Conservation (phyloP, 345 rosid species). For the Pugionium dolabratum region DNA sequence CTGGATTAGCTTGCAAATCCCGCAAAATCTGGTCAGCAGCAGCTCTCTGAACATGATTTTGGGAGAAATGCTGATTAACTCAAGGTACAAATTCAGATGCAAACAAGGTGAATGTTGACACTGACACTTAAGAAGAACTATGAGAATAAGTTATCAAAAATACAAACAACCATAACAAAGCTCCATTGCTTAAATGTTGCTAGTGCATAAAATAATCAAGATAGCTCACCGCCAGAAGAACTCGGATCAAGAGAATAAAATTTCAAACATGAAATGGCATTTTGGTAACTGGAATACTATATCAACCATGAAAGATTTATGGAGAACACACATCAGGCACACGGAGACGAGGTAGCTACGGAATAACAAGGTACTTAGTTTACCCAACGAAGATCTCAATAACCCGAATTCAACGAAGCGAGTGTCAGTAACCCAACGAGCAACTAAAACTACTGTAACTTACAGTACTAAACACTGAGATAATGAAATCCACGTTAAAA, state of each 20-base stretch:
- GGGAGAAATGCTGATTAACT: conserved; percentile 23
- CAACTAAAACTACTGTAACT: conserved; percentile 15
- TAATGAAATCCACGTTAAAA: not conserved
- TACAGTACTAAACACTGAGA: conserved; percentile 17
- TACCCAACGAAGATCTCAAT: not conserved
- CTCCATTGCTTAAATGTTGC: not conserved
- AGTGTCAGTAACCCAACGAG: conserved; percentile 6
- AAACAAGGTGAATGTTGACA: conserved; percentile 22
- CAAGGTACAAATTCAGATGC: conserved; percentile 1
- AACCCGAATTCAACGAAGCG: not conserved
- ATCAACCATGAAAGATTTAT: conserved; percentile 9
- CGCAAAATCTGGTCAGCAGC: conserved; percentile 96
- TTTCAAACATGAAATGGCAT: not conserved
- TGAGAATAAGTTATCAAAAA: not conserved
- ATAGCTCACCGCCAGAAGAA: conserved; percentile 5
- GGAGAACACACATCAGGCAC: conserved; percentile 7
- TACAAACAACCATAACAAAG: not conserved
- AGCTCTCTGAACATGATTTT: conserved; percentile 60
- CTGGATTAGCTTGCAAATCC: conserved; percentile 93
- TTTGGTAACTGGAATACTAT: not conserved
- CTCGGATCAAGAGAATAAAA: conserved; percentile 5
- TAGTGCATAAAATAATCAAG: not conserved
- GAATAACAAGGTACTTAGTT: not conserved
- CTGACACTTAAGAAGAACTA: conserved; percentile 4
- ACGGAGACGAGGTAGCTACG: not conserved